Conservation (phyloP, 1,139 yeast species). For the Geotrichum klebahnii region DNA sequence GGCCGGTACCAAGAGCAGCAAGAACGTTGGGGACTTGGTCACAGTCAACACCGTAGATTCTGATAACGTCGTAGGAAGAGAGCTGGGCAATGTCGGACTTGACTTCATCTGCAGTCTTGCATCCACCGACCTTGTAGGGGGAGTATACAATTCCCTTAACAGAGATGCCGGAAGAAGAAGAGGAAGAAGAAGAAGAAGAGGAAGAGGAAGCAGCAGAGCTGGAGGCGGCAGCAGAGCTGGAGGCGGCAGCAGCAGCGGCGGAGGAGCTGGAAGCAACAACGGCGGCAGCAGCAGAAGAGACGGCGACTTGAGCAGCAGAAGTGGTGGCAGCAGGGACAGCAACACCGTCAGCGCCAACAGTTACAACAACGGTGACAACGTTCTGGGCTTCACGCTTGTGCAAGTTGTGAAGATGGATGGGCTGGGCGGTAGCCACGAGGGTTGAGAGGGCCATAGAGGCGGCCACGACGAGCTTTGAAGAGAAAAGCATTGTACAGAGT, state of each 20-base stretch:
- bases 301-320: conserved; percentile 18
- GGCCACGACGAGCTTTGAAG: conserved; percentile 20
- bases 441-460: conserved; percentile 27
- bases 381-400: conserved; percentile 42
- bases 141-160: conserved; percentile 74
- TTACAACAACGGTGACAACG: conserved; percentile 27
- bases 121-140: conserved; percentile 68
- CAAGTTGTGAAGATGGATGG: conserved; percentile 40
- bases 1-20: conserved; percentile 53
- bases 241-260: too few relatives aligned
- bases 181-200: conserved; percentile 26
- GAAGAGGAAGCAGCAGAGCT: conserved; percentile 28
- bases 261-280: conserved; percentile 28
- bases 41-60: conserved; percentile 87
- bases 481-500: conserved; percentile 6
- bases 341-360: conserved; percentile 31
- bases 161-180: conserved; percentile 33
- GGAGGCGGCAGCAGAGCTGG: conserved; percentile 26
- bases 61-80: conserved; percentile 53
- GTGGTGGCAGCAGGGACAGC: conserved; percentile 30
- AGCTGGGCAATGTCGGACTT: conserved; percentile 55
- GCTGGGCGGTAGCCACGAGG: conserved; percentile 35
- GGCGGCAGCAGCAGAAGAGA: conserved; percentile 25
- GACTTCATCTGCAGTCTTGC: conserved; percentile 62
- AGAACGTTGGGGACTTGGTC: conserved; percentile 64